These are phyloP conservation scores for Kalaharituber pfeilii DNA, from an alignment of 2,329 filamentous ascomycete genomes.

Conservation along the genomic window DNA sequence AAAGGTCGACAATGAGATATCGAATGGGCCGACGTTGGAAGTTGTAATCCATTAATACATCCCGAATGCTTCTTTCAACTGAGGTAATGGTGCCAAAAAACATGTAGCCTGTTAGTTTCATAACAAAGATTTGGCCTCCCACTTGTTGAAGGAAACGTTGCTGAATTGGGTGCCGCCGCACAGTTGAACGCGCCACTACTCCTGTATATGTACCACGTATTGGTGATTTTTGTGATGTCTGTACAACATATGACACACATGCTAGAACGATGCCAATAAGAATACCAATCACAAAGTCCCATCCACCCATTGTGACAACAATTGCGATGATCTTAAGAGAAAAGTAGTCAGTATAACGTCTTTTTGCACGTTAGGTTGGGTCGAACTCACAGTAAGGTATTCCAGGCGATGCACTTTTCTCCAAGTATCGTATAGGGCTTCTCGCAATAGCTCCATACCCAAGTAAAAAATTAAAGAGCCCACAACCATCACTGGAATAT, in stretches of 20 bases:
- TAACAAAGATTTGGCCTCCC: conserved; percentile 71
- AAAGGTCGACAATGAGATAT: conserved; percentile 76
- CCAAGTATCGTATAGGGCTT: conserved; percentile 75
- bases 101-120: conserved; percentile 86
- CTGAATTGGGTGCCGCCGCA: conserved; percentile 76
- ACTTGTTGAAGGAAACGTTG: conserved; percentile 72
- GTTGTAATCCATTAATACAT: conserved; percentile 62
- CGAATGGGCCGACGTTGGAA: conserved; percentile 66
- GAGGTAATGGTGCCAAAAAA: conserved; percentile 97
- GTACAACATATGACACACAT: conserved; percentile 77
- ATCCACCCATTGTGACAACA: conserved; percentile 85
- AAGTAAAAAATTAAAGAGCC: conserved; percentile 88
- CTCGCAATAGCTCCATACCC: conserved; percentile 76
- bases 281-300: conserved; percentile 92
- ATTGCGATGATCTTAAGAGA: conserved; percentile 52
- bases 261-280: conserved; percentile 80
- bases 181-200: conserved; percentile 75
- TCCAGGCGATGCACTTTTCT: conserved; percentile 75
- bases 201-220: conserved; percentile 83
- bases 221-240: conserved; percentile 76
- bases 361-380: neutral
- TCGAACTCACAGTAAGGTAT: conserved; percentile 54
- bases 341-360: conserved; percentile 23
- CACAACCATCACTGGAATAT: conserved; percentile 92
- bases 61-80: conserved; percentile 74